phyloP scores from a whole-genome alignment of 345 rosid genomes.

The Moricandia arvensis region DNA sequence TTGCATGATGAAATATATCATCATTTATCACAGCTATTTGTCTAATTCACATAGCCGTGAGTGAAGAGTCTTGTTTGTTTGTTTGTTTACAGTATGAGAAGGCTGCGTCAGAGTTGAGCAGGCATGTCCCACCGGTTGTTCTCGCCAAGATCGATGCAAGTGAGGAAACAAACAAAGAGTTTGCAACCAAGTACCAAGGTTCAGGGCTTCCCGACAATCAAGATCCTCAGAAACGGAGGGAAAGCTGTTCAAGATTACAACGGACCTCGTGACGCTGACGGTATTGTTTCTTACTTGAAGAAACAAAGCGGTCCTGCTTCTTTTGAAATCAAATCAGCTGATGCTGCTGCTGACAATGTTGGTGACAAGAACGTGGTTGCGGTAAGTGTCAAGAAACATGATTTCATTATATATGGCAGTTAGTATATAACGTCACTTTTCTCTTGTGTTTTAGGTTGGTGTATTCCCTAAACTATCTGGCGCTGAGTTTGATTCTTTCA shows the following conservation, averaged over 20 bases:
- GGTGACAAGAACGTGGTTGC: slow-evolving; percentile 66
- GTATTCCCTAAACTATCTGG: slow-evolving; percentile 86
- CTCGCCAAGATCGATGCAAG: slow-evolving; percentile 92
- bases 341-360: slow-evolving; percentile 55
- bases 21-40: background rate
- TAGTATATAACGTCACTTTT: background rate
- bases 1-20: background rate
- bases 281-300: slow-evolving; percentile 77
- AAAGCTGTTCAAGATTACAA: slow-evolving; percentile 72
- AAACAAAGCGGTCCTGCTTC: slow-evolving; percentile 96
- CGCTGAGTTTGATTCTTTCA: slow-evolving; percentile 70
- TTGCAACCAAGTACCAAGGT: slow-evolving; percentile 57
- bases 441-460: slow-evolving; percentile 63
- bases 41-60: background rate
- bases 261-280: slow-evolving; percentile 96
- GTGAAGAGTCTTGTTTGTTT: background rate
- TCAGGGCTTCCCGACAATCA: slow-evolving; percentile 82
- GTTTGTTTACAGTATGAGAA: slow-evolving; percentile 67
- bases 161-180: slow-evolving; percentile 68
- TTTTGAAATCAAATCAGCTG: slow-evolving; percentile 66
- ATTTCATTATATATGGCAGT: background rate
- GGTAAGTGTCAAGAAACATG: slow-evolving; percentile 45
- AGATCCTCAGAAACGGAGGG: slow-evolving; percentile 87
- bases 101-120: slow-evolving; percentile 79
- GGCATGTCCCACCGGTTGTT: slow-evolving; percentile 60